A percentile compares a stretch with the other conserved stretches of the same genome.
Conservation (phyloP, 805 yeast genomes). For the Maudiozyma turicensis region DNA sequence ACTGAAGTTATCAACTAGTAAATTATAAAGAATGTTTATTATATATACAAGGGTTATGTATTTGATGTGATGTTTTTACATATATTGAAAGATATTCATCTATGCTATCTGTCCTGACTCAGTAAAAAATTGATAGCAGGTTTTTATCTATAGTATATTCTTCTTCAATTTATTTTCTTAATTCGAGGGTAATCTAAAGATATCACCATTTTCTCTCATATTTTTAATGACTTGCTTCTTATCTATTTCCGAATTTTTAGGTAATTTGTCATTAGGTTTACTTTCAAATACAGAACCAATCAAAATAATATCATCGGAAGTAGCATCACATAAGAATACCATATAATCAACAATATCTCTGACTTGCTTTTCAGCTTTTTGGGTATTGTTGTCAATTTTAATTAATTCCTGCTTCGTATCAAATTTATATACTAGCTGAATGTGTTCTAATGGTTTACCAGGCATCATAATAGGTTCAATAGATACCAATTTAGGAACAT, state of each 20-base stretch:
- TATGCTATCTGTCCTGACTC: too few relatives aligned
- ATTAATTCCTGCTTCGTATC: constrained; percentile 53
- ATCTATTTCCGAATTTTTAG: constrained; percentile 17
- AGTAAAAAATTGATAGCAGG: too few relatives aligned
- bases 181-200: constrained; percentile 15
- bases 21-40: too few relatives aligned
- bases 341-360: constrained; percentile 52
- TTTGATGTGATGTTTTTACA: too few relatives aligned
- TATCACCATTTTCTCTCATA: constrained; percentile 27
- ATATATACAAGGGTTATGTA: too few relatives aligned
- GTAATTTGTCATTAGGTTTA: constrained; percentile 33
- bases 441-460: constrained; percentile 42
- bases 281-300: constrained; percentile 64
- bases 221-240: constrained; percentile 20
- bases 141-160: background rate
- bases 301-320: constrained; percentile 44
- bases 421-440: constrained; percentile 54
- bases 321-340: constrained; percentile 53
- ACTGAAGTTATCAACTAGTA: too few relatives aligned
- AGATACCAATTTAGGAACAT: constrained; percentile 61
- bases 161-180: background rate
- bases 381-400: constrained; percentile 36
- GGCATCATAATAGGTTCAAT: constrained; percentile 60
- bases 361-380: constrained; percentile 37
- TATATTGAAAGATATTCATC: too few relatives aligned